Base-by-base conservation (phyloP, 2,329 filamentous ascomycete species). In the Pseudocercospora crystallina region DNA sequence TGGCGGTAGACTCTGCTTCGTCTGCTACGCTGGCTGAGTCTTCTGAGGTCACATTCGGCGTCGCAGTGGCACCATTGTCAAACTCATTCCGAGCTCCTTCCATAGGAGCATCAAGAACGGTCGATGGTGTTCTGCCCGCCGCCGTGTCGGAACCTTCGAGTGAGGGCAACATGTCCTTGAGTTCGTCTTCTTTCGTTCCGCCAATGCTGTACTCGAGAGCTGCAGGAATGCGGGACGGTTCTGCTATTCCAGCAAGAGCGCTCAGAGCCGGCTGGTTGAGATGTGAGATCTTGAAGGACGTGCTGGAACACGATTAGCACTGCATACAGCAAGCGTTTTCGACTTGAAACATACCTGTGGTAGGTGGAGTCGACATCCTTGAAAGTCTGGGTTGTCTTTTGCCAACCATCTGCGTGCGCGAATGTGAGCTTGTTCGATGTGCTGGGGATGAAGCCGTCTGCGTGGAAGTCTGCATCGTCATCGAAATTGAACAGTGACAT, bases 401-500 rank as follows among this genome's bases (percentile, higher is more conserved):
- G 61, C 72, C 72, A 75, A 8, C 68, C 68, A 5, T 71, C 62
- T 13, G 63, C 62, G 20, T 61, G 52, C 1, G 73, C 69, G 53
- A 73, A 76, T 29, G 60, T 58, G 8, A 76, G 58, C 1, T 54
- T 60, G 29, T 63, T 58, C 29, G 66, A 60, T 5, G 55, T 59
- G 13, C 59, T 59, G 8, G 57, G 54, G 8, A 61, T 59, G 41
- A 76, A 77, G 3, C 73, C 74, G n/a, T 62, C 62, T 13, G 74
- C 71, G 40, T 73, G 65, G 55, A 76, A 75, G 2, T 66, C 61
- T 26, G 56, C 43, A 8, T 70, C 66, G 43, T 68, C 71, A 12
- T 73, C 65, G 2, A 66, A 72, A 56, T 76, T 77, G 47, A 73
- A 69, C 2, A 79, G 62, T 43, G 73, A 69, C 56, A 78, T 69